These are phyloP conservation scores for Colletotrichum chlorophyti DNA, from an alignment of 2,329 filamentous ascomycete genomes.

Conservation along the genomic window DNA sequence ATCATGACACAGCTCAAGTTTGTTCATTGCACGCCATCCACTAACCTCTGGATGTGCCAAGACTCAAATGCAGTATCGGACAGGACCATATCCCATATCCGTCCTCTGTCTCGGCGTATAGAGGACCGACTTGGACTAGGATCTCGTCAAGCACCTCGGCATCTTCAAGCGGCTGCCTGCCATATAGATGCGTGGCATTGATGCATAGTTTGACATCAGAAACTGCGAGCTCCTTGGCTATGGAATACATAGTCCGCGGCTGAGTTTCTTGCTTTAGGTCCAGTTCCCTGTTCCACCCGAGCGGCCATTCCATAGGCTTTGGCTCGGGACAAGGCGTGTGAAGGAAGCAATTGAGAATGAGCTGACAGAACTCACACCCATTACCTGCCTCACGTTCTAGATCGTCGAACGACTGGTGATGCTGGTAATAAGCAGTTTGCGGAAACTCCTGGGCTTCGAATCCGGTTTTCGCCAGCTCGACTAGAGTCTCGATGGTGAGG, in stretches of 20 bases:
- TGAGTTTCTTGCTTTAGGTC: neutral
- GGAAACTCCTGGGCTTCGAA: neutral
- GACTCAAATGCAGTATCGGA: neutral
- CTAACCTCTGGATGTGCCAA: neutral
- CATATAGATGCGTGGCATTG: neutral
- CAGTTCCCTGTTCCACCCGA: neutral
- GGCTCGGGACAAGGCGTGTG: neutral
- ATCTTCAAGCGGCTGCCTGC: neutral
- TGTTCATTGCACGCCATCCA: too few relatives aligned
- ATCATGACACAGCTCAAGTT: too few relatives aligned
- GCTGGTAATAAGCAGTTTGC: neutral
- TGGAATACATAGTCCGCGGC: neutral
- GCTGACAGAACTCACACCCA: neutral
- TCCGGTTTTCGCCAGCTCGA: neutral
- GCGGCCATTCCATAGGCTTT: neutral
- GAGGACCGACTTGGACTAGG: slow-evolving; percentile 2
- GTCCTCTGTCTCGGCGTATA: neutral
- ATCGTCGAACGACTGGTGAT: neutral
- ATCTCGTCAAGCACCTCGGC: slow-evolving; percentile 1
- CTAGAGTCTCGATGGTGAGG: neutral
- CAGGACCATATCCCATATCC: neutral
- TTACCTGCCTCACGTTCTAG: neutral
- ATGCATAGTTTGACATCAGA: neutral
- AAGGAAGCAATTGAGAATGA: neutral
- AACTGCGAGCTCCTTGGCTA: neutral